These are phyloP conservation scores for Trichosporon sp. DNA, from an alignment of 1,284 basidiomycete species.

Conservation along the genomic window DNA sequence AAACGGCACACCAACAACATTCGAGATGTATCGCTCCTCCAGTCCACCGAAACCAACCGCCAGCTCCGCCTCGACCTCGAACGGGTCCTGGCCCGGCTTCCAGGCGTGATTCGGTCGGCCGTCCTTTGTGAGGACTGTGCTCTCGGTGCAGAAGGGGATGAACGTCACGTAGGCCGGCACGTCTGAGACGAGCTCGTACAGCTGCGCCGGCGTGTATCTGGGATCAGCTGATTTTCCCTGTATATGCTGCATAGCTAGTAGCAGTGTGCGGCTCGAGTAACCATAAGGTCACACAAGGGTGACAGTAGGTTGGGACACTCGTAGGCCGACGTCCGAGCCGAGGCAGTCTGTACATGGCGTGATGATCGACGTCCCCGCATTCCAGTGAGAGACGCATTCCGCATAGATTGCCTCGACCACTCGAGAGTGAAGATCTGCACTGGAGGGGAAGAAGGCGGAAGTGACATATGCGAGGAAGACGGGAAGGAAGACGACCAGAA, in stretches of 20 bases:
- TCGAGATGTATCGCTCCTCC: conserved; percentile 79
- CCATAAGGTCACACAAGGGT: no score
- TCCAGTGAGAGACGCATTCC: no score
- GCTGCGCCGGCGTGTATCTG: conserved; percentile 66
- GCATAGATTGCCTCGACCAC: no score
- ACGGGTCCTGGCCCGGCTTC: conserved; percentile 46
- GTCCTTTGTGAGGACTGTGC: conserved; percentile 57
- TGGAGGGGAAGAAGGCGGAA: not conserved
- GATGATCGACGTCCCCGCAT: no score
- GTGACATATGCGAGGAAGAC: not conserved
- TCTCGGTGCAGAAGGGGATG: conserved; percentile 79
- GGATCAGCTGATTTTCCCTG: conserved; percentile 12
- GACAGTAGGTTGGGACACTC: no score
- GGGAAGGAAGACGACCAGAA: not conserved
- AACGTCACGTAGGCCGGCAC: conserved; percentile 79
- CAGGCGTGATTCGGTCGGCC: conserved; percentile 20
- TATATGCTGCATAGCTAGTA: no score
- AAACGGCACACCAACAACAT: conserved; percentile 70
- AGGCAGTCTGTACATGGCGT: no score
- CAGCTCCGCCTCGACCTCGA: conserved; percentile 73
- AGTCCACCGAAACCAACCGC: conserved; percentile 83
- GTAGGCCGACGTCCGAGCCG: no score
- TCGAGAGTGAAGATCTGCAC: no score
- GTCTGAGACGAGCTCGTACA: conserved; percentile 83
- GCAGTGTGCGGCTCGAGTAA: no score